Base-by-base conservation (phyloP, 2,329 filamentous ascomycete species). In the Apiospora koreana region DNA sequence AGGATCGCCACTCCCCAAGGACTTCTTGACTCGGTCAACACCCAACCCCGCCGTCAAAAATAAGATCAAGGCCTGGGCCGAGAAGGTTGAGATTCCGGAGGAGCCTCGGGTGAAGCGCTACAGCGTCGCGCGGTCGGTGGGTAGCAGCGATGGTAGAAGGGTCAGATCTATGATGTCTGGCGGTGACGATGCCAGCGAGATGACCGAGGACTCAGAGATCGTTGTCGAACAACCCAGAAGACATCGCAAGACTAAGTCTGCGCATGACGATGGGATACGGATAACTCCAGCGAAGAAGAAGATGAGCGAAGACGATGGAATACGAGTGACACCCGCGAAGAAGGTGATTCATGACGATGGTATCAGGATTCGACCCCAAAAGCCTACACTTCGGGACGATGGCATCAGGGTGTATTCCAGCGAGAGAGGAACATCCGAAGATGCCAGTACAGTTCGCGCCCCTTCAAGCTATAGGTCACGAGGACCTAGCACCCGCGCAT, bases 11-110 rank as follows among this genome's bases (percentile, higher is more conserved):
- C 79, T 91, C n/a, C 88, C 89, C 0, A 89, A 88, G 74, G 84
- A 89, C 72, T 91, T 91, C 72, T 77, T 89, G 18, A 82, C 86
- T 70, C 83, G 82, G 28, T 86, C 87, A 1, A 82, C 84, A 8
- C 81, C 83, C 43, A 90, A 89, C 74, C 88, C 88, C 3, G 80
- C 86, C 0, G 83, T 89, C 4, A 83, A 88, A 65, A 87, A 81
- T 74, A 91, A 91, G 77, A 87, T 92, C 72, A 86, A 87, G 73
- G 86, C 89, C 65, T 92, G 89, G 90, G 89, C 88, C 0, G 83
- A 80, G 67, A 84, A 84, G 73, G 85, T 90, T 9, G 87, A 90
- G 72, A 74, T 84, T 1, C 83, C 86, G 1, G 83, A 86, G 23
- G 77, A 81, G 10, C 76, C 79, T 6, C 77, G 79, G 16, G 76